Conservation (phyloP, 108 stramenopile species). For the Stephanodiscus triporus region DNA sequence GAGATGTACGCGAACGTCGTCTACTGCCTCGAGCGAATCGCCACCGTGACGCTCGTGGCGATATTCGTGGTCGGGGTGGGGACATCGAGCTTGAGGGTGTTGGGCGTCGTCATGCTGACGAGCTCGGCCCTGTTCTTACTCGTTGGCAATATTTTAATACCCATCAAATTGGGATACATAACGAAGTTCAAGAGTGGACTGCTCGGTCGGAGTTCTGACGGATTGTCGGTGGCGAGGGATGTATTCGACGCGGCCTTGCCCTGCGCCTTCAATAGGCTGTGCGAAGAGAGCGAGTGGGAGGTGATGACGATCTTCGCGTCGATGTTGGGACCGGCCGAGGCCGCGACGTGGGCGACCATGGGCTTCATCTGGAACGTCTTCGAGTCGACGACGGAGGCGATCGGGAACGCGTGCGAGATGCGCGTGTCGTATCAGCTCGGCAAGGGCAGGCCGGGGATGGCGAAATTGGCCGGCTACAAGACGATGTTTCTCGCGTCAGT, state of each 20-base stretch:
- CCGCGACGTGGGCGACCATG: slow-evolving; percentile 75
- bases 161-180: slow-evolving; percentile 25
- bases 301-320: slow-evolving; percentile 64
- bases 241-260: slow-evolving; percentile 56
- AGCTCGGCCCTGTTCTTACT: slow-evolving; percentile 27
- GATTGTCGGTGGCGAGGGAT: slow-evolving; percentile 36
- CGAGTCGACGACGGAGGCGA: slow-evolving; percentile 71
- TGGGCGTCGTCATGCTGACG: slow-evolving; percentile 20
- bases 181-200: slow-evolving; percentile 7
- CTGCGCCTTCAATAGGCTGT: slow-evolving; percentile 56
- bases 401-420: slow-evolving; percentile 75
- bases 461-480: slow-evolving; percentile 61
- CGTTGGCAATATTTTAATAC: slow-evolving; percentile 20
- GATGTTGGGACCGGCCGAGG: slow-evolving; percentile 76
- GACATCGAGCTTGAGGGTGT: slow-evolving; percentile 19
- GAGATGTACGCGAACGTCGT: slow-evolving; percentile 24
- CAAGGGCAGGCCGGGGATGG: slow-evolving; percentile 47
- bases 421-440: slow-evolving; percentile 69
- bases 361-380: slow-evolving; percentile 74
- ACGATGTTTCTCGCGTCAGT: slow-evolving; percentile 55
- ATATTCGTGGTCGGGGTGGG: background rate
- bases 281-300: slow-evolving; percentile 78
- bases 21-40: background rate
- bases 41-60: slow-evolving; percentile 14
- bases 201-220: background rate